Evolutionary conservation across 164 flowering plant genomes (phyloP), one percentile per base, ranked within the genome.

Genomic region (Tinospora cordifolia): DNA sequence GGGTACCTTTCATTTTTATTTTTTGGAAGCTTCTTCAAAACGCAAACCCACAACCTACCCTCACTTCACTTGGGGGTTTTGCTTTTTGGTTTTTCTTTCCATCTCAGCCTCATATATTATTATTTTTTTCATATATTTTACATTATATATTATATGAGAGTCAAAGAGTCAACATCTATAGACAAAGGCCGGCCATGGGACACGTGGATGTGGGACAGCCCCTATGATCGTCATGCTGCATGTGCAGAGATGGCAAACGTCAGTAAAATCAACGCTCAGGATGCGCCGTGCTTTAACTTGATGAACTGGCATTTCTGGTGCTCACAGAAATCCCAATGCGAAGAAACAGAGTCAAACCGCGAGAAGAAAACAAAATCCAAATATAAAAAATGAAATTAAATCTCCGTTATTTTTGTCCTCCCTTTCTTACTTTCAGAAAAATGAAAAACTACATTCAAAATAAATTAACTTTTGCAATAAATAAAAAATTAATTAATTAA

Each of bases 301-400:
- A 8, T 41, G 59, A 51, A 6, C 7, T 51, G n/a, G 59, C 59
- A n/a, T 1, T 22, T 19, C 14, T 19, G 54, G 4, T 14, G 54
- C 14, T 47, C 19, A 2, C 59, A 15, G 4, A 51, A 15, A 51
- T 51, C 59, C 59, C 59, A 17, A 51, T 17, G 19, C 21, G 19
- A 2, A 8, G 36, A 38, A 69, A 64, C 76, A 62, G 40, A 69
- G 76, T 69, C 69, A 74, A 74, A 69, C 76, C 76, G 72, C 26
- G 72, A 74, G 71, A 57, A 22, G n/a, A 39, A 39, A 51, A 54
- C n/a, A 51, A 51, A 51, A 2, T 51, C 5, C 38, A 62, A 30
- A 62, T 26, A 62, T 27, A 26, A 62, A 62, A 59, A 59, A 6
- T 7, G 2, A 59, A 22, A 21, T 21, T 59, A 21, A 5, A 30